Evolutionary conservation across 2,329 filamentous ascomycete species (phyloP), one percentile per base, ranked within the genome.

Genomic region (Trichoderma polysporum): DNA sequence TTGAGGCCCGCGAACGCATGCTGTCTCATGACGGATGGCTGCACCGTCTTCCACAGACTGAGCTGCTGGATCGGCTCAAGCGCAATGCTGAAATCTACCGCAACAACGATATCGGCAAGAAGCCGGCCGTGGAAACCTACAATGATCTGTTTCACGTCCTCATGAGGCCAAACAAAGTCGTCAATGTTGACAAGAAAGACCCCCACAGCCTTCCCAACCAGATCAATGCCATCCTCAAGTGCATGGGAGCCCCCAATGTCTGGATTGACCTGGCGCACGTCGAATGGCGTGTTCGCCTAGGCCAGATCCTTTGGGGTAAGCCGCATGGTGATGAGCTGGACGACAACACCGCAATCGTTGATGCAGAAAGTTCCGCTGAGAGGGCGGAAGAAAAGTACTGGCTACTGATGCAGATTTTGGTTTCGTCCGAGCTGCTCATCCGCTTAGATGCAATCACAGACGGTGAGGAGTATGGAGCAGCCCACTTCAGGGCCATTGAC

Each of bases 231-330:
- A 78, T 93, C 19, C 83, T 92, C 53, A 87, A 87, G 73, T 85
- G 90, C 10, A 82, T 93, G 52, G 86, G 85, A 0, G 79, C 86
- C 8, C 83, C 88, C 63, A 89, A 90, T 66, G 85, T 91, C 53
- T 93, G 90, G 90, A 84, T 90, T 60, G 90, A 93, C 76, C 90
- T 93, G 70, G 90, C 89, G 22, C 83, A 88, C 35, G 88, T 92
- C 7, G 90, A 92, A 74, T 92, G 90, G 90, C 85, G 90, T 41
- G 90, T 93, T 67, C 83, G 89, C 13, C 80, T 93, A 1, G 90
- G 90, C 7, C 90, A 92, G 76, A 83, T 92, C 49, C 77, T 93
- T 2, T 93, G 90, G 90, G 88, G 85, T 17, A 79, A 81, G 17
- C 78, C 80, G 6, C 74, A 82, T 29, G 84, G 85, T 49, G 85